These are phyloP conservation scores for Pilobolus umbonatus DNA, from an alignment of 192 early-diverging fungal genomes.

Conservation along the genomic window DNA sequence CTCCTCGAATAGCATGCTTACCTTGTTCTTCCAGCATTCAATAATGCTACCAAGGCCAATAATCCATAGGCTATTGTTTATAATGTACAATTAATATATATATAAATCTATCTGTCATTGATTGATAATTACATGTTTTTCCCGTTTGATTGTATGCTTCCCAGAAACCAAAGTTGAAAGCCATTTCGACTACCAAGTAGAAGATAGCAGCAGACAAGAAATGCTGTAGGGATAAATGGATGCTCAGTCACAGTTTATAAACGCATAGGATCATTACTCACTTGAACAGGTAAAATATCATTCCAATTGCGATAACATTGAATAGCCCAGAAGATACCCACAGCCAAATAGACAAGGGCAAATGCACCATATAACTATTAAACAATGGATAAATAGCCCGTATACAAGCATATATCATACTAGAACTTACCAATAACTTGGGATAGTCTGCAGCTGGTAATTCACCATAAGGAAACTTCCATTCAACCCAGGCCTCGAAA, in stretches of 20 bases:
- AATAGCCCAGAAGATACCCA: constrained; percentile 76
- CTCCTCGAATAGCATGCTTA: neutral
- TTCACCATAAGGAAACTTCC: constrained; percentile 77
- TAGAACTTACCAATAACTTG: constrained; percentile 61
- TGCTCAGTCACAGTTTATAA: neutral
- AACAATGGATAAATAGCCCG: constrained; percentile 1
- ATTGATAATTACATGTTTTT: constrained; percentile 48
- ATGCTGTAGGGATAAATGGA: constrained; percentile 39
- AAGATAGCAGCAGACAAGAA: constrained; percentile 81
- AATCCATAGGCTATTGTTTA: constrained; percentile 50
- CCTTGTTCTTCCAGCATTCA: constrained; percentile 82
- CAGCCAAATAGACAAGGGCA: constrained; percentile 64
- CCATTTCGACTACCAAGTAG: constrained; percentile 87
- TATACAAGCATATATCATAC: neutral
- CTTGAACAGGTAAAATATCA: constrained; percentile 87
- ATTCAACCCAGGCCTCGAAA: constrained; percentile 57
- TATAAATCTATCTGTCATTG: constrained; percentile 41
- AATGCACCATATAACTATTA: constrained; percentile 72
- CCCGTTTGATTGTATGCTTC: constrained; percentile 62
- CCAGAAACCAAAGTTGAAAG: constrained; percentile 86
- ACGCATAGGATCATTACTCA: neutral
- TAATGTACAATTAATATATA: constrained; percentile 8
- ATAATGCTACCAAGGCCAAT: constrained; percentile 67
- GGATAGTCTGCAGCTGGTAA: constrained; percentile 87
- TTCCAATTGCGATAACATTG: constrained; percentile 76